Conservation (phyloP, 2,329 filamentous ascomycete genomes). For the Leptographium lundbergii region DNA sequence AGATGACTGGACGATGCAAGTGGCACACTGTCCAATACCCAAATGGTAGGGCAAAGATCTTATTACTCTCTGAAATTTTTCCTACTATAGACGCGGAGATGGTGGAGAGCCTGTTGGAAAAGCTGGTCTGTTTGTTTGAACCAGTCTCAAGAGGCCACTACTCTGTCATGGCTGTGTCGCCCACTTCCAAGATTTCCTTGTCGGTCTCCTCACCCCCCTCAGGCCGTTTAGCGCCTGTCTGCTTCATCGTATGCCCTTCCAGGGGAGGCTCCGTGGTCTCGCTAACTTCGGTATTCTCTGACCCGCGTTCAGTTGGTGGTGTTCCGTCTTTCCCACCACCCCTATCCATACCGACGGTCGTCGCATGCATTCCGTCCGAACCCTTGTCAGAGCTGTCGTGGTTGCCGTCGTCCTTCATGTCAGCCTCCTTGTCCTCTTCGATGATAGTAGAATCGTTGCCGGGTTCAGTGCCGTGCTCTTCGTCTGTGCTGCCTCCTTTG, state of each 20-base stretch:
- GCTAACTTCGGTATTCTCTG: not conserved
- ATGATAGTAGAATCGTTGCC: constrained; percentile 2
- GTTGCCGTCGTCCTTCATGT: not conserved
- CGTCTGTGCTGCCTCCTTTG: constrained; percentile 3
- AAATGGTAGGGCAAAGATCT: not conserved
- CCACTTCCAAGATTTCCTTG: not conserved
- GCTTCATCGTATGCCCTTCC: not conserved
- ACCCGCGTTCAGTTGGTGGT: not conserved
- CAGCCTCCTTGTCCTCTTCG: not conserved
- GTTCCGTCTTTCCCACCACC: not conserved
- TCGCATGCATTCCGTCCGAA: not conserved
- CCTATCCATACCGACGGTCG: not conserved
- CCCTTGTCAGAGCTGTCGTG: not conserved
- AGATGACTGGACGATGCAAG: not conserved
- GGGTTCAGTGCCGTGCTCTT: not conserved
- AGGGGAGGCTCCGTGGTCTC: not conserved
- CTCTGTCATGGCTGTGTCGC: constrained; percentile 11
- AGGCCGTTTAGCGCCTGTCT: not conserved
- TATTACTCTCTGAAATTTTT: not conserved
- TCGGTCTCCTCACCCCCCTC: too few relatives aligned
- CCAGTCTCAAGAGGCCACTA: not conserved
- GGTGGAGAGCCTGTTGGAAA: not conserved
- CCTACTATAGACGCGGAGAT: not conserved
- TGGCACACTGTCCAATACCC: not conserved
- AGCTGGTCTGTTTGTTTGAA: not conserved